Evolutionary conservation across 768 basidiomycete genomes (phyloP).

Genomic region (Pisolithus tinctorius): DNA sequence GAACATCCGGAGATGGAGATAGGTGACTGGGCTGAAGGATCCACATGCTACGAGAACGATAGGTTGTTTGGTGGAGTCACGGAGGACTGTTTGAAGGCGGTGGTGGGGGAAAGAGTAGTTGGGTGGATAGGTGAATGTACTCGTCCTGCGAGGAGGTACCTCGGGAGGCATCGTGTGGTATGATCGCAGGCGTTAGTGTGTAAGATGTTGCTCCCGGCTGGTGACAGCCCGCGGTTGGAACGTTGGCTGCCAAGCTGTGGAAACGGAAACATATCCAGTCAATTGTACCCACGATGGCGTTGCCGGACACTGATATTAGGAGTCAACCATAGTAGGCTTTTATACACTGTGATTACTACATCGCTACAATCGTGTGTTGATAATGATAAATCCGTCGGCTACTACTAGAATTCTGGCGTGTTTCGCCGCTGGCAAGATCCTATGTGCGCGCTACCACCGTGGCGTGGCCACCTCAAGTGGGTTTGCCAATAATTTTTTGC

Average conservation of each 20-base stretch:
- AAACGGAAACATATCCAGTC: conserved; percentile 8
- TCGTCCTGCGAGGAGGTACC: conserved; percentile 14
- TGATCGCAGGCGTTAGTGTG: conserved; percentile 5
- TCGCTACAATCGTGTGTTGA: background rate
- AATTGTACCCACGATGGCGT: background rate
- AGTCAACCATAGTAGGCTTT: background rate
- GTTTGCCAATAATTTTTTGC: background rate
- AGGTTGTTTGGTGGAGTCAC: conserved; percentile 67
- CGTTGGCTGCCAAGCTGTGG: background rate
- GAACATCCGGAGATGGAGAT: conserved; percentile 97
- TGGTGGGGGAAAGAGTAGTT: conserved; percentile 64
- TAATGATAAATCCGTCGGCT: background rate
- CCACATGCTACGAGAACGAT: conserved; percentile 95
- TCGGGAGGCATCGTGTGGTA: conserved; percentile 19
- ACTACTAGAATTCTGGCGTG: background rate
- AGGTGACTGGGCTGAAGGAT: conserved; percentile 97
- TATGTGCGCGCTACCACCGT: background rate
- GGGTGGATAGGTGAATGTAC: conserved; percentile 52
- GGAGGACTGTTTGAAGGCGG: conserved; percentile 52
- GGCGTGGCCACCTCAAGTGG: background rate
- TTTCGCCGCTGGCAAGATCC: background rate
- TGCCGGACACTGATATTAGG: background rate
- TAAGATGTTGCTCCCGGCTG: background rate
- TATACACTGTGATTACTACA: background rate
- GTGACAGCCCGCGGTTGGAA: background rate